Base-by-base conservation (phyloP, 495 filamentous ascomycete genomes). In the Xylaria cubensis region DNA sequence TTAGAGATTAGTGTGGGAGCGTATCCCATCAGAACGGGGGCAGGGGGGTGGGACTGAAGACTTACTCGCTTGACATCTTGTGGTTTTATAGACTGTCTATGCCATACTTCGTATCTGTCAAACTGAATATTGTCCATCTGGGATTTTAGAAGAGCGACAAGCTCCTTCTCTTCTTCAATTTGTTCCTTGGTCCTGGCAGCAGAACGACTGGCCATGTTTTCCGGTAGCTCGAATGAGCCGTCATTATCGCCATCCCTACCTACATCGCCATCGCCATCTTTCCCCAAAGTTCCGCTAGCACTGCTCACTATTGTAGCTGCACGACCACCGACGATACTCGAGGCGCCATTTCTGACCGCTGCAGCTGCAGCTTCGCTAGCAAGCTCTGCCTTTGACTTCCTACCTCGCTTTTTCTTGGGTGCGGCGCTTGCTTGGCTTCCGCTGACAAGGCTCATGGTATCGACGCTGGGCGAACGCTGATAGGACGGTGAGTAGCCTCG, bases 81-180 rank as follows among this genome's bases (percentile, higher is more conserved):
- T 51, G 80, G 78, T 44, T 77, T 81, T 55, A 97, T 82, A 72
- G 92, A 94, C 13, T 88, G 86, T 7, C 90, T 89, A 67, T 93
- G 89, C 82, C 89, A 95, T 32, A 88, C 83, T 73, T 92, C 91
- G 73, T 92, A 96, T 62, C 94, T 89, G 51, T 89, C 83, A 21
- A 88, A 89, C 78, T 97, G 94, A 36, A 89, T 80, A 0, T 80
- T 77, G 67, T 89, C 89, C 75, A 97, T 90, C n/a, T 87, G 87
- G 69, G 88, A 84, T 46, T 93, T 87, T 56, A 97, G 83, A 63
- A 95, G 79, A 1, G 79, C 84, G 36, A 88, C 89, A 70, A 80
- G 70, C 19, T 80, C 85, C 76, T 91, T 90, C 79, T 94, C 91
- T 80, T 91, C 90, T 79, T 90, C 87, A 59, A 90, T 87, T 75